Evolutionary conservation across 1,139 yeast species (phyloP).

Genomic region (Taphrina flavorubra): DNA sequence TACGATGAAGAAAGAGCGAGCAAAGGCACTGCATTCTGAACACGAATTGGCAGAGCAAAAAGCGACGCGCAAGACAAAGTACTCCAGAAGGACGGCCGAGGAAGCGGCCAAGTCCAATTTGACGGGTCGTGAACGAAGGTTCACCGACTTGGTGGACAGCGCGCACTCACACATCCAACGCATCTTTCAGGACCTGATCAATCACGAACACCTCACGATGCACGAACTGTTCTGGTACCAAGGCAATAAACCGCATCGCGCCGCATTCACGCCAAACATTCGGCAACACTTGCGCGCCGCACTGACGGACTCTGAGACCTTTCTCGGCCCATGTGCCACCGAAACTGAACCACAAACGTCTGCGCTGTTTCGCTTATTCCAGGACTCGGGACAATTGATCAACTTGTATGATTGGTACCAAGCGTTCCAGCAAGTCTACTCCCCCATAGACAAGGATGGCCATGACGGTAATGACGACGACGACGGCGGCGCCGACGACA

Average conservation of each 20-base stretch:
- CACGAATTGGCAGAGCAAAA: constrained; percentile 7
- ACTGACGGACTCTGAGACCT: constrained; percentile 13
- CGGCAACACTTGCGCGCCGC: constrained; percentile 30
- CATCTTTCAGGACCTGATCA: constrained; percentile 18
- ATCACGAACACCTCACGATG: constrained; percentile 35
- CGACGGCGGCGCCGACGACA: constrained; percentile 4
- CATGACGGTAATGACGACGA: constrained; percentile 4
- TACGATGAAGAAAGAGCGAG: background rate
- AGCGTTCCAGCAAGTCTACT: constrained; percentile 35
- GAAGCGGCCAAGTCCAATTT: constrained; percentile 3
- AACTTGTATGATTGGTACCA: constrained; percentile 44
- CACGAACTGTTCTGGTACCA: constrained; percentile 36
- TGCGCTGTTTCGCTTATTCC: constrained; percentile 39
- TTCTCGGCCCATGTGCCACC: constrained; percentile 15
- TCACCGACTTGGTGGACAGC: constrained; percentile 15
- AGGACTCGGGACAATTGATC: constrained; percentile 43
- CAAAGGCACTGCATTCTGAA: constrained; percentile 12
- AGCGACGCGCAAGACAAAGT: constrained; percentile 8
- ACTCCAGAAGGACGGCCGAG: constrained; percentile 7
- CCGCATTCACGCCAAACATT: constrained; percentile 21
- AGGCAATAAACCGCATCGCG: constrained; percentile 8
- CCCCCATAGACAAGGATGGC: background rate
- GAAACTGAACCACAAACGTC: constrained; percentile 39
- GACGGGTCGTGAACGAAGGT: constrained; percentile 1
- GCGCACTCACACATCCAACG: constrained; percentile 10